A percentile compares a stretch with the other conserved stretches of the same genome.
These are phyloP conservation scores for Fusarium avenaceum DNA, from an alignment of 2,329 filamentous ascomycete species.

Conservation along the genomic window DNA sequence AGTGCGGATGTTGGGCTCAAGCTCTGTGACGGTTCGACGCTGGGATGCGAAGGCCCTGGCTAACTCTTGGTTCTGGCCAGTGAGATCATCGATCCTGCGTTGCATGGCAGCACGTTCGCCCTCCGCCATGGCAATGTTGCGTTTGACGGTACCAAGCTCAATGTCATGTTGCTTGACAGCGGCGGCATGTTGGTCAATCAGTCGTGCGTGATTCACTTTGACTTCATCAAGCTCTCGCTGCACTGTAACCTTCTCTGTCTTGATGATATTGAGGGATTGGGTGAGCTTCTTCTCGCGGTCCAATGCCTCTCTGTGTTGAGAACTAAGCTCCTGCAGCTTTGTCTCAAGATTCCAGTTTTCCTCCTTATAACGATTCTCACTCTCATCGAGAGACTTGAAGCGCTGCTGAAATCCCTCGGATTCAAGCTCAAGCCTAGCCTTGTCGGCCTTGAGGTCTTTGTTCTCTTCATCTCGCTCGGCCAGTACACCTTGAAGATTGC, in stretches of 20 bases:
- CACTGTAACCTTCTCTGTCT: conserved; percentile 79
- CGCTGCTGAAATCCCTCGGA: conserved; percentile 83
- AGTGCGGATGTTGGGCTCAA: conserved; percentile 69
- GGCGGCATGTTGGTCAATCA: conserved; percentile 83
- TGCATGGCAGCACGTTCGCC: conserved; percentile 83
- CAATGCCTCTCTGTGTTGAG: conserved; percentile 78
- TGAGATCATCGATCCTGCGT: conserved; percentile 88
- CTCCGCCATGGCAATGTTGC: conserved; percentile 83
- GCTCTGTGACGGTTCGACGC: conserved; percentile 75
- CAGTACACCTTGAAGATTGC: conserved; percentile 87
- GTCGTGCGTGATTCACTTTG: conserved; percentile 81
- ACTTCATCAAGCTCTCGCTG: conserved; percentile 94
- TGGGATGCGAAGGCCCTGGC: conserved; percentile 84
- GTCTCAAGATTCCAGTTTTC: conserved; percentile 99
- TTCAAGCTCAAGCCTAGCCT: conserved; percentile 84
- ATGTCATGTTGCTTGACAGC: conserved; percentile 87
- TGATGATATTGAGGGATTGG: conserved; percentile 76
- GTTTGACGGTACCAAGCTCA: conserved; percentile 86
- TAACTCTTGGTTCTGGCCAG: conserved; percentile 89
- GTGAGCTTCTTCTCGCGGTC: conserved; percentile 87
- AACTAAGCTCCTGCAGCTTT: conserved; percentile 85
- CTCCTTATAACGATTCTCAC: conserved; percentile 95
- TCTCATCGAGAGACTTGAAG: conserved; percentile 87
- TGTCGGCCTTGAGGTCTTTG: conserved; percentile 79
- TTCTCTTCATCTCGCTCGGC: conserved; percentile 90